Evolutionary conservation across 2,329 filamentous ascomycete genomes (phyloP), one percentile per base, ranked within the genome.

Genomic region (Cyphellophora europaea): DNA sequence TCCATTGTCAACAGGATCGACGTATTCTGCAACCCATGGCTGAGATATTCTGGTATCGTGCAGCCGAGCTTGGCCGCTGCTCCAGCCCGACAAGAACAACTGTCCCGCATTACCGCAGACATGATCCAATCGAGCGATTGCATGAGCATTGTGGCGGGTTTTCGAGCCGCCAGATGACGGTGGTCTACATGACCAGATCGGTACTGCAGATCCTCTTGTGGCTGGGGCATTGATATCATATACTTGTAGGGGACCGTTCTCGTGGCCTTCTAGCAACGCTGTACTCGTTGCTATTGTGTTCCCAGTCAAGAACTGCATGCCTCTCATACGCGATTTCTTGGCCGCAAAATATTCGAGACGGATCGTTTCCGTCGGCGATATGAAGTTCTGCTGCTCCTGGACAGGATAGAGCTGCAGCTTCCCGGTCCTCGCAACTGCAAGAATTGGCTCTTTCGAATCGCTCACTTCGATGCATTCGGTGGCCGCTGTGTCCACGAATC

Each of bases 11-110:
- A 72, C 70, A 1, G 65, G 59, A 47, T 79, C 74, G 44, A 54
- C 53, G 50, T 70, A 79, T 11, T 58, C 56, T n/a, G 55, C 54
- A 35, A 71, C 67, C 29, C 60, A 66, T 10, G 59, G 54, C 13
- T 55, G 51, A 3, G 64, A 59, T 1, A 69, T 70, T 21, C 76
- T 71, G 36, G 78, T 54, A 45, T 81, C 77, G 49, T 80, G 74
- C 5, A 80, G 62, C 45, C 73, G 65, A 33, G 67, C 59, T 25
- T 66, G 58, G 8, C 73, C 71, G 49, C 78, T 72, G 33, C 73
- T 72, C 51, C 72, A 74, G 6, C 74, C 74, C 19, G 71, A 70
- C 2, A 80, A 56, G 39, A 79, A 78, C 0, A 73, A 54, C 30
- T 72, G 56, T 2, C 69, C 68, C 3, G 42, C 40, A 4, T 42